A percentile compares a stretch with the other conserved stretches of the same genome.
phyloP scores from a whole-genome alignment of 495 filamentous ascomycete genomes.

The Aspergillus indologenus region DNA sequence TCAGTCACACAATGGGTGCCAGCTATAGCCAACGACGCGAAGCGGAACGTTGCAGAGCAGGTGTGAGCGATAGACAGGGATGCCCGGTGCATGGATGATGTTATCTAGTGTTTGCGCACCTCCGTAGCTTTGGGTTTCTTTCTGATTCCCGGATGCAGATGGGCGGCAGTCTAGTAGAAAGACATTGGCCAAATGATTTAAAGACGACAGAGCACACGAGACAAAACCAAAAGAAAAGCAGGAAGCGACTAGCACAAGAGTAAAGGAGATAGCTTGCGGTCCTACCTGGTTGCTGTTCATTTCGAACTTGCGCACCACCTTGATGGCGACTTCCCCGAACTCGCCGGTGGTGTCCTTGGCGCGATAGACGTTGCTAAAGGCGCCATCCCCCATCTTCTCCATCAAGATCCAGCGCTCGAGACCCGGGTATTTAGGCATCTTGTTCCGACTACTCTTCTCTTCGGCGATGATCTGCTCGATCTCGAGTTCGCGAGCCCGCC shows the following conservation, averaged over 20 bases:
- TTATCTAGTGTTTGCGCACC: slow-evolving; percentile 67
- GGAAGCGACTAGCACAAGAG: slow-evolving; percentile 17
- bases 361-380: slow-evolving; percentile 97
- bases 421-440: slow-evolving; percentile 87
- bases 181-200: slow-evolving; percentile 35
- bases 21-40: slow-evolving; percentile 8
- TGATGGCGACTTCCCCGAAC: slow-evolving; percentile 86
- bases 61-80: slow-evolving; percentile 15
- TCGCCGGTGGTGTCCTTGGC: slow-evolving; percentile 70
- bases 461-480: slow-evolving; percentile 86
- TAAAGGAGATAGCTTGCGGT: slow-evolving; percentile 26
- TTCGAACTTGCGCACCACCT: slow-evolving; percentile 97
- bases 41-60: slow-evolving; percentile 10
- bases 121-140: slow-evolving; percentile 91
- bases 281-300: slow-evolving; percentile 96
- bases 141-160: slow-evolving; percentile 93
- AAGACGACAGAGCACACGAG: slow-evolving; percentile 5
- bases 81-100: slow-evolving; percentile 12
- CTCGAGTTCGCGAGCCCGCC: slow-evolving; percentile 45
- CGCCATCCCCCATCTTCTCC: slow-evolving; percentile 99
- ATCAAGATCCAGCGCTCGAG: slow-evolving; percentile 84
- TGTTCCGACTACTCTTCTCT: slow-evolving; percentile 77
- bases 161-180: slow-evolving; percentile 65
- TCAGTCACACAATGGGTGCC: slow-evolving; percentile 10
- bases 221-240: slow-evolving; percentile 15